A percentile compares a stretch with the other conserved stretches of the same genome.
These are phyloP conservation scores for Penicillium paxilli DNA, from an alignment of 495 filamentous ascomycete genomes.

Conservation along the genomic window DNA sequence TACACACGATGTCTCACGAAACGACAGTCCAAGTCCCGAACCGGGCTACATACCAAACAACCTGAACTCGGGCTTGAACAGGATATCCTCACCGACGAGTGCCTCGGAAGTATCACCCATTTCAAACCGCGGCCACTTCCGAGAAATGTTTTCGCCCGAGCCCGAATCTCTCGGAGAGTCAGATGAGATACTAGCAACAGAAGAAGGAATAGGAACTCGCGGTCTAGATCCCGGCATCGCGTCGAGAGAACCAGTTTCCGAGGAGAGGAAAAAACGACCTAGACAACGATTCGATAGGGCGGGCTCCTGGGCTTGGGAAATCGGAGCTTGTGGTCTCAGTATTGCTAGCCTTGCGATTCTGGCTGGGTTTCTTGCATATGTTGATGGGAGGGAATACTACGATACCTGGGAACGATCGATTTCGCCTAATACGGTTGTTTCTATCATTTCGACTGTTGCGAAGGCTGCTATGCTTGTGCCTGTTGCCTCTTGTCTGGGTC, in stretches of 20 bases:
- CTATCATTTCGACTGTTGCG: slow-evolving; percentile 2
- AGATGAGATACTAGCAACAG: too few species aligned
- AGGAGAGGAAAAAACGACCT: neutral
- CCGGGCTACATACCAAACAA: neutral
- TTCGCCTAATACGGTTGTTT: slow-evolving; percentile 9
- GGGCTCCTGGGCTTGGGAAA: slow-evolving; percentile 10
- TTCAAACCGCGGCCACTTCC: neutral
- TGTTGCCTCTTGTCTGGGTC: slow-evolving; percentile 9
- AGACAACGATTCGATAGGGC: neutral
- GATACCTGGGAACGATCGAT: slow-evolving; percentile 1
- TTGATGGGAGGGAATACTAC: slow-evolving; percentile 4
- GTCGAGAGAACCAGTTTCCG: neutral
- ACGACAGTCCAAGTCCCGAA: neutral
- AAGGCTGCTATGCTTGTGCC: slow-evolving; percentile 7
- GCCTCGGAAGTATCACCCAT: neutral
- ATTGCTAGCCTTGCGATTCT: slow-evolving; percentile 1
- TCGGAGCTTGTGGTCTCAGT: neutral
- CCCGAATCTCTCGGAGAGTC: too few species aligned
- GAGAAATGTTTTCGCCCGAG: neutral
- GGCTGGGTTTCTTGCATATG: neutral
- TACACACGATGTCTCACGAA: neutral
- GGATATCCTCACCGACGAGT: neutral
- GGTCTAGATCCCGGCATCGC: neutral
- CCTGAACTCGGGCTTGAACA: too few species aligned
- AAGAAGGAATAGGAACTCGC: too few species aligned